These are phyloP conservation scores for Dactylonectria estremocensis DNA, from an alignment of 2,329 filamentous ascomycete genomes.

Conservation along the genomic window DNA sequence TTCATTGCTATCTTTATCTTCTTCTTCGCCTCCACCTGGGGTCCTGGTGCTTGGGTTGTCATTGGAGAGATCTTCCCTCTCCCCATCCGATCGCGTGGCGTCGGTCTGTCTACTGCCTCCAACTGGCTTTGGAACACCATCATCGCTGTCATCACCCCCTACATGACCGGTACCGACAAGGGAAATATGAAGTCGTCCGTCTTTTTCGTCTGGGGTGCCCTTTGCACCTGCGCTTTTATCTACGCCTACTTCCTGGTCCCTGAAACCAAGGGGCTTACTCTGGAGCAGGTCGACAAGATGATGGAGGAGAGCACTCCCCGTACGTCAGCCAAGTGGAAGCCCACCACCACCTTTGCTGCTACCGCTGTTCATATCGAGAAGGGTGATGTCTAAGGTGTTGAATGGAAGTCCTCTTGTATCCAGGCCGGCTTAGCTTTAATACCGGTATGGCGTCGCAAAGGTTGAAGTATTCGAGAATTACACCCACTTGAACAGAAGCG, in stretches of 20 bases:
- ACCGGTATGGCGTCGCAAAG: not conserved
- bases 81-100: constrained; percentile 89
- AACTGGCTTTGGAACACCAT: constrained; percentile 89
- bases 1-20: constrained; percentile 87
- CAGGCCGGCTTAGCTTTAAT: not conserved
- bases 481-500: constrained; percentile 19
- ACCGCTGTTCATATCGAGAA: constrained; percentile 49
- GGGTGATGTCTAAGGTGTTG: constrained; percentile 39
- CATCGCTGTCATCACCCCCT: constrained; percentile 75
- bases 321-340: constrained; percentile 83
- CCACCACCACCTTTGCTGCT: constrained; percentile 76
- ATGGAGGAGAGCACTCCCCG: constrained; percentile 88
- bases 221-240: constrained; percentile 69
- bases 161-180: constrained; percentile 69
- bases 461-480: constrained; percentile 29
- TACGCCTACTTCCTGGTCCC: constrained; percentile 75
- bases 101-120: constrained; percentile 87
- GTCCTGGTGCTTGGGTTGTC: constrained; percentile 77
- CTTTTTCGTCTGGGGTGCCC: constrained; percentile 75
- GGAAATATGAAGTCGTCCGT: constrained; percentile 60
- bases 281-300: constrained; percentile 87
- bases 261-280: constrained; percentile 81
- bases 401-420: no score
- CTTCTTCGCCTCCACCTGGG: no score
- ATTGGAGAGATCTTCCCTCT: constrained; percentile 85